Percentiles rank a stretch among this genome's conserved stretches.
Conservation (phyloP, 2,329 filamentous ascomycete species). For the Pseudohalonectria lignicola region DNA sequence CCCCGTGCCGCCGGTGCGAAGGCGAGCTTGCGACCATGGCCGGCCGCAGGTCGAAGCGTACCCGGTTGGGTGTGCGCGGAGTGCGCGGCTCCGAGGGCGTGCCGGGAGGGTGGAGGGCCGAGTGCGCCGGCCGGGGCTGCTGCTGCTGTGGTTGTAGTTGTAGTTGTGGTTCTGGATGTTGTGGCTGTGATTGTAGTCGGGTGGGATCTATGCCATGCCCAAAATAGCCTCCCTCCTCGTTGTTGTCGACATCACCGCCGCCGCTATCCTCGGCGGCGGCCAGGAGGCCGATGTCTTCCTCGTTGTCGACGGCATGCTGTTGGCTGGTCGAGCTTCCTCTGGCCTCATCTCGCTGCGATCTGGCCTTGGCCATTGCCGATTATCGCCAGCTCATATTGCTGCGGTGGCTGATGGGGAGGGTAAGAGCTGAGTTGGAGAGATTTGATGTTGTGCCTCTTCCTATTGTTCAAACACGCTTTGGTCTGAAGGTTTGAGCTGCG, state of each 20-base stretch:
- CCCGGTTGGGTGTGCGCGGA: constrained; percentile 57
- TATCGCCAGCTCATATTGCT: constrained; percentile 3
- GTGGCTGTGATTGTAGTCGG: background rate
- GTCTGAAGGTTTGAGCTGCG: too few relatives aligned
- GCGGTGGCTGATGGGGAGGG: too few relatives aligned
- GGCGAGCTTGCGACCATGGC: constrained; percentile 24
- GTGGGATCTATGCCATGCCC: too few relatives aligned
- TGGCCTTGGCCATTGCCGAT: constrained; percentile 3
- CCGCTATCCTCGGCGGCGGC: background rate
- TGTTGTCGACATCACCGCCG: background rate
- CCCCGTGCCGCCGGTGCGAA: constrained; percentile 6
- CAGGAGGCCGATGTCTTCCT: constrained; percentile 2
- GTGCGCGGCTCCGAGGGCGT: constrained; percentile 19
- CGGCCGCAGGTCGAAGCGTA: constrained; percentile 57
- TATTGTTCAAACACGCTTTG: too few relatives aligned
- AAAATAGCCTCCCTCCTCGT: background rate
- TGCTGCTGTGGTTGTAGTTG: background rate
- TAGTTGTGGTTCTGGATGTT: background rate
- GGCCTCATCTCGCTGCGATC: constrained; percentile 1
- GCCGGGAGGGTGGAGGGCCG: constrained; percentile 1
- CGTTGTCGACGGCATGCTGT: constrained; percentile 1
- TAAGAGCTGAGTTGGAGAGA: too few relatives aligned
- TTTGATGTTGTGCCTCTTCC: too few relatives aligned
- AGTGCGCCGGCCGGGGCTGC: background rate
- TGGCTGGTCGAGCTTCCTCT: background rate